phyloP scores from a whole-genome alignment of 257 asterid species.

The Primulina eburnea region DNA sequence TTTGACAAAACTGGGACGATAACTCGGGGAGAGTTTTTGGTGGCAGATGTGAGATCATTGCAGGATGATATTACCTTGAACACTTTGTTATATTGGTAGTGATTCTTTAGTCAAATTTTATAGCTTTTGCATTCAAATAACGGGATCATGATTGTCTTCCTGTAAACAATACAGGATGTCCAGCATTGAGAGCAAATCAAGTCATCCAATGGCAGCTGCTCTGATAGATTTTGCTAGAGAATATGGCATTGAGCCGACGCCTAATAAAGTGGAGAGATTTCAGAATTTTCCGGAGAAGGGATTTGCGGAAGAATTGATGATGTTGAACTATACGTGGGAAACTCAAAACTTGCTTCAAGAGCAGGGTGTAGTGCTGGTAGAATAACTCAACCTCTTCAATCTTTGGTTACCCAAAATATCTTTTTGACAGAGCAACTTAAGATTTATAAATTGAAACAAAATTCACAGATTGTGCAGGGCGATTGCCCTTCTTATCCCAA shows the following conservation, averaged over 20 bases:
- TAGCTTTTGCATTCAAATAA: background rate
- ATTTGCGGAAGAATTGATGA: constrained; percentile 69
- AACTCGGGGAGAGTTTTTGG: constrained; percentile 76
- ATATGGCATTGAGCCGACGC: constrained; percentile 48
- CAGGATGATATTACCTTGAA: constrained; percentile 38
- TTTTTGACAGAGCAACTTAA: background rate
- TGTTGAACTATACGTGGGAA: constrained; percentile 56
- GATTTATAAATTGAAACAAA: background rate
- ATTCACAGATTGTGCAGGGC: too few species aligned
- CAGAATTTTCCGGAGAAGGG: constrained; percentile 90
- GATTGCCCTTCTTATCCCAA: background rate
- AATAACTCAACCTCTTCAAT: background rate
- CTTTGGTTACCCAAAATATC: background rate
- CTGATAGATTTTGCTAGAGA: constrained; percentile 53
- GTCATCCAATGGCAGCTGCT: constrained; percentile 90
- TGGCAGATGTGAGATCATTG: constrained; percentile 57
- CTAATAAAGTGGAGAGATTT: constrained; percentile 60
- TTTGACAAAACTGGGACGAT: constrained; percentile 94
- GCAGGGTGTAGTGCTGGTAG: constrained; percentile 66
- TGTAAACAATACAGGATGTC: constrained; percentile 53
- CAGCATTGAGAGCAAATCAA: constrained; percentile 82
- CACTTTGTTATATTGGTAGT: constrained; percentile 61
- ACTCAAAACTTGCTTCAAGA: constrained; percentile 58
- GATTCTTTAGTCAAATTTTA: background rate
- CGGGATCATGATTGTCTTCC: background rate